Conservation (phyloP, 2,329 filamentous ascomycete genomes). For the Aspergillus uvarum region DNA sequence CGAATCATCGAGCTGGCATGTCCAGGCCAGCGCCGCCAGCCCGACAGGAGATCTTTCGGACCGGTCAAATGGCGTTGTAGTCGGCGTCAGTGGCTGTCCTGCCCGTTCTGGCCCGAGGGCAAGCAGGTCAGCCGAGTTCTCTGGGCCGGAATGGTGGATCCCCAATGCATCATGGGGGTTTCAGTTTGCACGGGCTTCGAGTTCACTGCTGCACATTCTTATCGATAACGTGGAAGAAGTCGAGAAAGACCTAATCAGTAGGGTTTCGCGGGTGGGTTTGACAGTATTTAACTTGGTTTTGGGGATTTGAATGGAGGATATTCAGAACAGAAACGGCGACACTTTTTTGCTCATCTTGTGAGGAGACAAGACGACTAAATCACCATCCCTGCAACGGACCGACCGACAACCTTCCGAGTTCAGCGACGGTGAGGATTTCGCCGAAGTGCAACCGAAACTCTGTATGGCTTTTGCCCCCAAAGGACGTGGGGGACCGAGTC, state of each 20-base stretch:
- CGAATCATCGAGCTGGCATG: not conserved
- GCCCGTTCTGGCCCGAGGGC: not conserved
- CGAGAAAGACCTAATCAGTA: not conserved
- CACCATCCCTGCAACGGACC: not conserved
- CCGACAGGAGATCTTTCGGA: not conserved
- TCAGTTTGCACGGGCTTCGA: not conserved
- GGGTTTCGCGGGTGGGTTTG: not conserved
- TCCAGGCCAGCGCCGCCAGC: too few relatives aligned
- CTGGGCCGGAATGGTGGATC: not conserved
- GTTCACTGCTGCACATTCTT: not conserved
- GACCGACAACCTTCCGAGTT: not conserved
- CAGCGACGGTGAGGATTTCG: slow-evolving; percentile 5
- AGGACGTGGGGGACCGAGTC: slow-evolving; percentile 4
- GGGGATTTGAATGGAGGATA: not conserved
- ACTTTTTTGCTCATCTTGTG: not conserved
- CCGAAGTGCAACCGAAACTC: slow-evolving; percentile 3
- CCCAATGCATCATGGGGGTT: not conserved
- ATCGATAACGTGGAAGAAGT: not conserved
- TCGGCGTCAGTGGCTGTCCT: not conserved
- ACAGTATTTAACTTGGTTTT: not conserved
- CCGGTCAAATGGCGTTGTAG: not conserved
- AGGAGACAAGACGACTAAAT: not conserved
- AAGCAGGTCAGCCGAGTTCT: not conserved
- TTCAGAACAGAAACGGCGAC: not conserved
- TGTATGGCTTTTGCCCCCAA: not conserved